Evolutionary conservation across 106 monocot genomes (phyloP).

Genomic region (Posidonia australis): DNA sequence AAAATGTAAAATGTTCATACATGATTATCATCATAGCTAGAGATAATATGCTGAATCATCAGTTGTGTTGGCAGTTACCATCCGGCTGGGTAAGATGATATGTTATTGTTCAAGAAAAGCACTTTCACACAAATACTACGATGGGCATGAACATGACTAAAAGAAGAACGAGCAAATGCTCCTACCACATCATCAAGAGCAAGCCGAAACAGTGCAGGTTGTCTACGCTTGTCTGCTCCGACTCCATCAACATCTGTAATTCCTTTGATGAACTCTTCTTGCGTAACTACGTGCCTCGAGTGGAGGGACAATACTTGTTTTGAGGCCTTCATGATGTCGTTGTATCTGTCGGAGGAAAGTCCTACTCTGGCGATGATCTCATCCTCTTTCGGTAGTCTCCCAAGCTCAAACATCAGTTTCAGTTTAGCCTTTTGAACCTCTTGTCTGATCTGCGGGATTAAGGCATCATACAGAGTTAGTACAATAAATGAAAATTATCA

Average conservation of each 20-base stretch:
- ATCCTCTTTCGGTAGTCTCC: constrained; percentile 52
- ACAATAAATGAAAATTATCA: too few species aligned
- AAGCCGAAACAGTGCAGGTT: constrained; percentile 65
- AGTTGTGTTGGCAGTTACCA: too few species aligned
- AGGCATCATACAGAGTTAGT: not conserved
- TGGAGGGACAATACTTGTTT: constrained; percentile 69
- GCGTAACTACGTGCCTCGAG: constrained; percentile 47
- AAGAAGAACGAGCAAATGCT: not conserved
- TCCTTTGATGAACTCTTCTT: constrained; percentile 88
- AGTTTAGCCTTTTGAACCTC: constrained; percentile 61
- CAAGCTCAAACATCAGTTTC: constrained; percentile 50
- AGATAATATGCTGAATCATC: too few species aligned
- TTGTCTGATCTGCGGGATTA: constrained; percentile 51
- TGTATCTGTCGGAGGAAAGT: constrained; percentile 56
- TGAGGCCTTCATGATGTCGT: constrained; percentile 62
- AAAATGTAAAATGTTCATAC: too few species aligned
- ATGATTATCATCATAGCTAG: too few species aligned
- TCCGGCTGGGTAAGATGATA: too few species aligned
- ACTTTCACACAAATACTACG: too few species aligned
- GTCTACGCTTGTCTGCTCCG: constrained; percentile 43
- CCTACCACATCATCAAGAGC: constrained; percentile 94
- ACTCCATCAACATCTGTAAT: constrained; percentile 47
- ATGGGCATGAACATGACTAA: not conserved
- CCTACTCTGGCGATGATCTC: constrained; percentile 54
- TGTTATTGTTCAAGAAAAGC: too few species aligned